These are phyloP conservation scores for Inga oerstediana DNA, from an alignment of 306 rosid genomes.

Conservation along the genomic window DNA sequence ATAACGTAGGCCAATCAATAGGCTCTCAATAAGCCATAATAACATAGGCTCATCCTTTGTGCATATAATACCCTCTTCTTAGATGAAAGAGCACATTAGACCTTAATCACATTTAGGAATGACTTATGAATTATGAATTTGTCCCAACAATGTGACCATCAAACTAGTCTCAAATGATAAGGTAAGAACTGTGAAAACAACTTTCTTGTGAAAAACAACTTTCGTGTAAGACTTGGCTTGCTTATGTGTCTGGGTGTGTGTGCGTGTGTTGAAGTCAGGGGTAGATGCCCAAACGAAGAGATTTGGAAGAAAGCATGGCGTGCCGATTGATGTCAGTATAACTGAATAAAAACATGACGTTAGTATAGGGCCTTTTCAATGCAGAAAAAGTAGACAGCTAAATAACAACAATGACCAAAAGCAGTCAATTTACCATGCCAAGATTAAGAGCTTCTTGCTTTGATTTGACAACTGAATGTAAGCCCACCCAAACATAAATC, in stretches of 20 bases:
- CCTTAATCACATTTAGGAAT: slow-evolving; percentile 10
- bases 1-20: too few relatives aligned
- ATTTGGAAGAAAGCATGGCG: neutral
- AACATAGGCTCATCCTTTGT: too few relatives aligned
- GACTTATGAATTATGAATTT: slow-evolving; percentile 10
- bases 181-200: neutral
- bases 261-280: neutral
- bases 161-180: neutral
- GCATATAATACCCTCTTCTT: too few relatives aligned
- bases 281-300: neutral
- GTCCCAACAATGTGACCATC: slow-evolving; percentile 11
- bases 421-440: slow-evolving; percentile 60
- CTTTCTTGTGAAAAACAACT: neutral
- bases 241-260: neutral
- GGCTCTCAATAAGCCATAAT: too few relatives aligned
- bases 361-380: neutral
- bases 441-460: slow-evolving; percentile 84
- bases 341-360: neutral
- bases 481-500: slow-evolving; percentile 89
- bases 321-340: neutral
- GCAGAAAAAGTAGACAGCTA: neutral
- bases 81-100: neutral
- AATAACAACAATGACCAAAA: neutral
- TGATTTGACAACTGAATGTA: slow-evolving; percentile 68
- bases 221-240: neutral